Evolutionary conservation across 345 rosid genomes (phyloP).

Genomic region (Linum tenue): DNA sequence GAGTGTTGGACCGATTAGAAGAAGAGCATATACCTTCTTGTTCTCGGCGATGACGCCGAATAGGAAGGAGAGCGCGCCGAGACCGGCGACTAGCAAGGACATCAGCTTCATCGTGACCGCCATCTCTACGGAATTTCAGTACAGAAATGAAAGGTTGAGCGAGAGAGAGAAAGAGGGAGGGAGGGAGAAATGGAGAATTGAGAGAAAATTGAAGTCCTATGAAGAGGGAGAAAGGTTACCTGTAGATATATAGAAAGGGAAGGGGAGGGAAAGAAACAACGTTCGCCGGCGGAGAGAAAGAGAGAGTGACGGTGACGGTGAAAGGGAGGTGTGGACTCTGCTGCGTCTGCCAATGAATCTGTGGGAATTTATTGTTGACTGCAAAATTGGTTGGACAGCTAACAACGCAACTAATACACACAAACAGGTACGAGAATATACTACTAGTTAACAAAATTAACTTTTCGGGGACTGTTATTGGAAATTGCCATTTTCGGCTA

Average conservation of each 20-base stretch:
- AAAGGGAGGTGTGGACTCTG: neutral
- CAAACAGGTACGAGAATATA: neutral
- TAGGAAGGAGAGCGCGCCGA: constrained; percentile 55
- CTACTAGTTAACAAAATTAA: neutral
- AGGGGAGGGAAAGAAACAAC: neutral
- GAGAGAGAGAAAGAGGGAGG: neutral
- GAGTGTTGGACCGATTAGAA: neutral
- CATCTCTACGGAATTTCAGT: constrained; percentile 24
- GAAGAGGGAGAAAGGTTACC: neutral
- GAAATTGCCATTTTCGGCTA: too few species aligned
- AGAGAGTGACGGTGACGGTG: neutral
- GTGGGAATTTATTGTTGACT: neutral
- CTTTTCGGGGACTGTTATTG: neutral
- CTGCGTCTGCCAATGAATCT: too few species aligned
- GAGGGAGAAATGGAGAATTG: neutral
- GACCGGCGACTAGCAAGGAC: constrained; percentile 41
- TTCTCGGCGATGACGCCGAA: constrained; percentile 72
- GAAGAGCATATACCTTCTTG: constrained; percentile 50
- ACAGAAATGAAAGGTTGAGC: neutral
- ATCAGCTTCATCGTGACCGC: constrained; percentile 51
- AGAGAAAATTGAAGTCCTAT: neutral
- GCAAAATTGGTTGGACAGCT: neutral
- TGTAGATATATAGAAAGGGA: too few species aligned
- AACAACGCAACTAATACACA: neutral
- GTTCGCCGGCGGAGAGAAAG: neutral